phyloP scores from a whole-genome alignment of 352 stramenopile genomes.

The Globisporangium alternatum region DNA sequence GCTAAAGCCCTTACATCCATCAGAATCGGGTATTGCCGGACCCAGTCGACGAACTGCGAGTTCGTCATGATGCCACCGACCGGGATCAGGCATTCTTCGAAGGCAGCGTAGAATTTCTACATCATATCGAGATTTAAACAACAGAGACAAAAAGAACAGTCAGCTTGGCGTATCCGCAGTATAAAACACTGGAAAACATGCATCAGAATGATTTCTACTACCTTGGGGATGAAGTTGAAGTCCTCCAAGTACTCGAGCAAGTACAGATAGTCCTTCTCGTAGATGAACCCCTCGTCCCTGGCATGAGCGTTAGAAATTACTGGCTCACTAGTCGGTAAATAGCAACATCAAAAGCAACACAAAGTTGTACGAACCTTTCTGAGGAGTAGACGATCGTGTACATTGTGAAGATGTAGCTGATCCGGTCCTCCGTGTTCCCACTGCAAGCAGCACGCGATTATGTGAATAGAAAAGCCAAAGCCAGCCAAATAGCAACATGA shows the following conservation, averaged over 20 bases:
- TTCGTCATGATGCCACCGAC: conserved; percentile 52
- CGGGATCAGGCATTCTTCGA: conserved; percentile 68
- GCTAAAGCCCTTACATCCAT: conserved; percentile 49
- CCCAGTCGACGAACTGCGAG: conserved; percentile 72
- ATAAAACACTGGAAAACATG: neutral
- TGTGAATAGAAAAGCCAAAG: neutral
- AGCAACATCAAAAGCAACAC: neutral
- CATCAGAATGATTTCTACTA: conserved; percentile 18
- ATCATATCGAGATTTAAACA: neutral
- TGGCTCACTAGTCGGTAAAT: neutral
- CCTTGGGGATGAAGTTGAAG: conserved; percentile 64
- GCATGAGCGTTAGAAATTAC: conserved; percentile 9
- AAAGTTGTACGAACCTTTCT: conserved; percentile 39
- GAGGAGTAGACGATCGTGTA: conserved; percentile 72
- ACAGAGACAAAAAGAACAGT: neutral
- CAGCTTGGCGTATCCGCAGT: neutral
- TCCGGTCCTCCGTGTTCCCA: conserved; percentile 85
- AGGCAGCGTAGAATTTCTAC: conserved; percentile 63
- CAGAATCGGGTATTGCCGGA: conserved; percentile 58
- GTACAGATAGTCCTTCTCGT: conserved; percentile 68
- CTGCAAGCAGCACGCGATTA: conserved; percentile 24
- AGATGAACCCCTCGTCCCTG: conserved; percentile 55
- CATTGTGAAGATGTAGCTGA: conserved; percentile 87
- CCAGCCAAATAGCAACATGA: neutral
- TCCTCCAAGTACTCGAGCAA: conserved; percentile 65